Conservation (phyloP, 2,329 filamentous ascomycete genomes). For the Fonsecaea nubica region DNA sequence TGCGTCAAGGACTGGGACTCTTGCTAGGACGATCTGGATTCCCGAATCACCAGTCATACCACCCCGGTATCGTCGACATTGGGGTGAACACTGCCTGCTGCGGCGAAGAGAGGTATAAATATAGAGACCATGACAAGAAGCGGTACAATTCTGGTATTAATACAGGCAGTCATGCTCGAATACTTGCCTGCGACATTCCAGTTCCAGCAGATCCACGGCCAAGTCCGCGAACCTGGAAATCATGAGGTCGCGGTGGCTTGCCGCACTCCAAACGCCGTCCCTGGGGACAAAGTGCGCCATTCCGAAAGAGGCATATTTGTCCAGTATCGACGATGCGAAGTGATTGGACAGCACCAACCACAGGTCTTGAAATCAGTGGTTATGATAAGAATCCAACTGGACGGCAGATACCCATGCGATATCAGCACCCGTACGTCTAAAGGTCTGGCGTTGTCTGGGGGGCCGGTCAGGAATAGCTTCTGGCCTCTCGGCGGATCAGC, state of each 20-base stretch:
- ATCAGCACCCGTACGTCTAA: constrained; percentile 9
- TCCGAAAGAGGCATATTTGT: constrained; percentile 29
- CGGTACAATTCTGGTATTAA: not conserved
- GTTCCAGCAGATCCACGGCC: not conserved
- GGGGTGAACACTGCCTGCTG: constrained; percentile 88
- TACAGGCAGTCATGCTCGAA: not conserved
- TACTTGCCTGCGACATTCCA: constrained; percentile 10
- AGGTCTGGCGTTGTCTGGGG: not conserved
- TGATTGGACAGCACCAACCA: constrained; percentile 27
- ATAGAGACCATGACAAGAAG: constrained; percentile 8
- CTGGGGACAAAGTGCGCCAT: constrained; percentile 25
- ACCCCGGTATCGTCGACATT: constrained; percentile 72
- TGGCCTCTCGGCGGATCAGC: constrained; percentile 12
- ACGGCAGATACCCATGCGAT: constrained; percentile 15
- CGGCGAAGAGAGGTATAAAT: constrained; percentile 56
- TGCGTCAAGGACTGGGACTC: constrained; percentile 70
- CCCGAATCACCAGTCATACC: constrained; percentile 75
- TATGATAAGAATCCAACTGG: constrained; percentile 32
- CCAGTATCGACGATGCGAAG: constrained; percentile 14
- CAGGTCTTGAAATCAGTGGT: constrained; percentile 20
- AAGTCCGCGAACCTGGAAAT: not conserved
- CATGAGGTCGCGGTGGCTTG: constrained; percentile 25
- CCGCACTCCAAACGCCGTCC: constrained; percentile 9
- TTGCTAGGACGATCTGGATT: constrained; percentile 82
- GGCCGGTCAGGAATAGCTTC: constrained; percentile 1